Percentiles rank a stretch among this genome's conserved stretches.
Evolutionary conservation across 106 monocot species (phyloP).

Genomic region (Phalaenopsis aphrodite): DNA sequence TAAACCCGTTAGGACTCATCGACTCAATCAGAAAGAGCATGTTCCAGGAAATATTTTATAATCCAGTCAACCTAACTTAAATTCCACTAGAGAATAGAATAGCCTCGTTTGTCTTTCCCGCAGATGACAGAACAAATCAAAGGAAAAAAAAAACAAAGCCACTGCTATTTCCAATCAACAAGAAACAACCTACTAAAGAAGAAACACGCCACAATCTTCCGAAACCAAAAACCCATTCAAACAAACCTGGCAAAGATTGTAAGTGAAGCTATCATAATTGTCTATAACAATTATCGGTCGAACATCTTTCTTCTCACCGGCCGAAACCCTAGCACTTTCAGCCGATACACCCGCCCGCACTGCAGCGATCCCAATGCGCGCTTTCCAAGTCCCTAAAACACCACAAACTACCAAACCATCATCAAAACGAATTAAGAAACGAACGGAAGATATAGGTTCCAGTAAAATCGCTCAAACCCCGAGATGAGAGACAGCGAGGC

Average conservation of each 20-base stretch:
- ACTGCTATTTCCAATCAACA: background rate
- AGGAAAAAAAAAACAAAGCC: background rate
- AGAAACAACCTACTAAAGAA: background rate
- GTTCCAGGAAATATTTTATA: background rate
- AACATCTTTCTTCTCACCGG: slow-evolving; percentile 12
- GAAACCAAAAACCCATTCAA: background rate
- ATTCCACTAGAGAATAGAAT: background rate
- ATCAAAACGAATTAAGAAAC: background rate
- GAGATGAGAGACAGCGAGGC: background rate
- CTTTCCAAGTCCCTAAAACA: slow-evolving; percentile 1
- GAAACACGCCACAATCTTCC: background rate
- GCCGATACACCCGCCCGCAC: background rate
- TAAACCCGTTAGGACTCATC: background rate
- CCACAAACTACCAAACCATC: background rate
- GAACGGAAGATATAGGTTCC: background rate
- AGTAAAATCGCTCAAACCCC: background rate
- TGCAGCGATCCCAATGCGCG: background rate
- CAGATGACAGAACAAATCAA: background rate
- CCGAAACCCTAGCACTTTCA: slow-evolving; percentile 10
- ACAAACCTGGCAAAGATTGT: slow-evolving; percentile 81
- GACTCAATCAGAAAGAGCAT: background rate
- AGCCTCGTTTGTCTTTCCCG: background rate
- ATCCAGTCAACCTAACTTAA: background rate
- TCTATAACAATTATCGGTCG: slow-evolving; percentile 70
- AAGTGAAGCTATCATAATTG: slow-evolving; percentile 95